These are phyloP conservation scores for Trichosporon asahii DNA, from an alignment of 1,284 basidiomycete genomes.

Conservation along the genomic window DNA sequence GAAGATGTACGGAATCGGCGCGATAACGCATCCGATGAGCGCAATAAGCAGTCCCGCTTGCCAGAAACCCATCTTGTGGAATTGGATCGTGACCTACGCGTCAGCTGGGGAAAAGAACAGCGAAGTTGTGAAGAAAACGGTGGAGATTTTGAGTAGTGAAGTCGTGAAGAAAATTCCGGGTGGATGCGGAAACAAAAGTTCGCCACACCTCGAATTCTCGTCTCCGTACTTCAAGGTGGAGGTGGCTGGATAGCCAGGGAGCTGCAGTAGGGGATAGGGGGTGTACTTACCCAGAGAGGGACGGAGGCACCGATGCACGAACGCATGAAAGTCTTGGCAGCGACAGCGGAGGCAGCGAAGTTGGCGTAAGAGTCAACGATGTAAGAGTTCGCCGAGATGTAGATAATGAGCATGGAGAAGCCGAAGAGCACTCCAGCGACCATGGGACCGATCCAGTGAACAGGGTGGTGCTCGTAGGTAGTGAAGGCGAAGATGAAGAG, in stretches of 20 bases:
- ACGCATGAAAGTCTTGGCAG: slow-evolving; percentile 56
- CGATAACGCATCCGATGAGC: slow-evolving; percentile 33
- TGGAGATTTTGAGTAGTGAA: no score
- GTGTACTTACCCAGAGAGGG: slow-evolving; percentile 40
- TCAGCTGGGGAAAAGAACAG: no score
- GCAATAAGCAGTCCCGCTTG: slow-evolving; percentile 41
- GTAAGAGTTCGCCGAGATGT: slow-evolving; percentile 48
- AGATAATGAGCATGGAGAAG: slow-evolving; percentile 43
- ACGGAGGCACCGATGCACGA: slow-evolving; percentile 51
- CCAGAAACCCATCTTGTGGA: slow-evolving; percentile 39
- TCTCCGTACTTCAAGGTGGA: no score
- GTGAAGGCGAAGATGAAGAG: slow-evolving; percentile 53
- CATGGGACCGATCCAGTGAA: slow-evolving; percentile 43
- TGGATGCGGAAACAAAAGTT: not conserved
- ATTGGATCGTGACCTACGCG: slow-evolving; percentile 11
- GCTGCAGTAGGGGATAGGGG: not conserved
- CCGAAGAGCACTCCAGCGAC: slow-evolving; percentile 38
- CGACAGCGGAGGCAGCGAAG: slow-evolving; percentile 50
- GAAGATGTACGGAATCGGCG: slow-evolving; percentile 43
- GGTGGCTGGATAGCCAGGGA: no score
- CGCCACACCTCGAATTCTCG: no score
- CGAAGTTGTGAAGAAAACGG: not conserved
- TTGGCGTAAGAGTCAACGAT: slow-evolving; percentile 41
- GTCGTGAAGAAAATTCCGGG: not conserved
- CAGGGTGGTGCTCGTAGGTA: slow-evolving; percentile 27